Base-by-base conservation (phyloP, 2,329 filamentous ascomycete genomes). In the Xylaria sp. region DNA sequence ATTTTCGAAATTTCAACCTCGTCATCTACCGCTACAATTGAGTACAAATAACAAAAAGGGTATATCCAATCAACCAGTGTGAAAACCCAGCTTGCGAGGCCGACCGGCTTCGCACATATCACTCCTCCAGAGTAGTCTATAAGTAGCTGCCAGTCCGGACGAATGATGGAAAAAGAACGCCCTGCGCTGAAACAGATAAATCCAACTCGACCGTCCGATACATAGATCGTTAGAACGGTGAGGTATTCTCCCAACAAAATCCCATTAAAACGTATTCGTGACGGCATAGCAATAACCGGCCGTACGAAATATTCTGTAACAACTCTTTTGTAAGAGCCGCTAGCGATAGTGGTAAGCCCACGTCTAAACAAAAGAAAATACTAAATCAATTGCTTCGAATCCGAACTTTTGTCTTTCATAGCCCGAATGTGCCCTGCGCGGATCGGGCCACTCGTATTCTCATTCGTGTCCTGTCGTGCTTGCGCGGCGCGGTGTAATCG, bases 1-100 rank as follows among this genome's bases (percentile, higher is more conserved):
- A 38, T 38, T 46, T 54, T 53, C 17, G 35, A 49, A 43, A 51
- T 41, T 52, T 31, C 41, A 29, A 23, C 38, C 8, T 19, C 41
- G 1, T 38, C 43, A 8, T 49, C 62, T 63, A 59, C 49, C 59
- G 19, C 63, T 63, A 62, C 62, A 62, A 15, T 47, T 54, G 31
- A 59, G 25, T 54, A 58, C 43, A 52, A 51, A 56, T 57, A 62
- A 15, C 44, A 62, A 57, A 44, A 37, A 37, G 65, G 65, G 65
- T 67, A 67, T 67, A 67, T 66, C 65, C 61, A 58, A 62, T 64
- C 60, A 61, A 53, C 64, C 64, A 57, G 53, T 41, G 52, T 48
- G 25, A 57, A 60, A 64, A 62, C 51, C 62, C 57, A 37, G 17
- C 33, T 38, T 46, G 53, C 33, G n/a, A 58, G 44, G 33, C 64